A percentile compares a stretch with the other conserved stretches of the same genome.
Conservation (phyloP, 1,139 yeast genomes). For the Sugiyamaella neomexicana region DNA sequence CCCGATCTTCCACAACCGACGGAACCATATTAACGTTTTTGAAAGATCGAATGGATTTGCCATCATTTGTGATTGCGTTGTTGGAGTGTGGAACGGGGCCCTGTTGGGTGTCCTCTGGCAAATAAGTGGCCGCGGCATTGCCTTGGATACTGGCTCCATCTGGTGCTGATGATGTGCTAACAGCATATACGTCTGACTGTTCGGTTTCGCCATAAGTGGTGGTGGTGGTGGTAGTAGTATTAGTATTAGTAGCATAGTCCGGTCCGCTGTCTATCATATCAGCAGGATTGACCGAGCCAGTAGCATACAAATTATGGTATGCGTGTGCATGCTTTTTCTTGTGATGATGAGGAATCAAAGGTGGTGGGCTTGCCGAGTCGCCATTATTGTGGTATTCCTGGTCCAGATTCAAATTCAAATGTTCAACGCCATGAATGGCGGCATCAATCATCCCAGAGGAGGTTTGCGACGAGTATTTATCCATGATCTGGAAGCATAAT, state of each 20-base stretch:
- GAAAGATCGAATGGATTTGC: conserved; percentile 13
- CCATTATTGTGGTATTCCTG: not conserved
- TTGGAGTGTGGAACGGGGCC: not conserved
- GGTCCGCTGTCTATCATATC: conserved; percentile 1
- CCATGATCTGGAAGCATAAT: conserved; percentile 3
- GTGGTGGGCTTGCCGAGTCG: not conserved
- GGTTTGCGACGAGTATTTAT: conserved; percentile 2
- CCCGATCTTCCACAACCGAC: conserved; percentile 58
- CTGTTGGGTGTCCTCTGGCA: not conserved
- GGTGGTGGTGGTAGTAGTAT: too few relatives aligned
- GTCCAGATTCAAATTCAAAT: not conserved
- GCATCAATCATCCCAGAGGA: conserved; percentile 2
- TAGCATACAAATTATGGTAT: conserved; percentile 25
- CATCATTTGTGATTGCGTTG: conserved; percentile 1
- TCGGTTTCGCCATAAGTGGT: not conserved
- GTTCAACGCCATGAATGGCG: conserved; percentile 9
- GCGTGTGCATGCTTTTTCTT: conserved; percentile 27
- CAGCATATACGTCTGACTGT: conserved; percentile 8
- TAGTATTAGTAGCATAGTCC: not conserved
- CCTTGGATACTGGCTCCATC: not conserved
- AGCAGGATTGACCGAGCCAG: conserved; percentile 10
- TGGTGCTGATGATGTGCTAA: not conserved
- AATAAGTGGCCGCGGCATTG: not conserved
- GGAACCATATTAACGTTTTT: conserved; percentile 39
- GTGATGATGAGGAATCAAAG: conserved; percentile 14